Percentiles rank a stretch among this genome's conserved stretches.
Evolutionary conservation across 163 green algal species (phyloP).

Genomic region (Prototheca wickerhamii): DNA sequence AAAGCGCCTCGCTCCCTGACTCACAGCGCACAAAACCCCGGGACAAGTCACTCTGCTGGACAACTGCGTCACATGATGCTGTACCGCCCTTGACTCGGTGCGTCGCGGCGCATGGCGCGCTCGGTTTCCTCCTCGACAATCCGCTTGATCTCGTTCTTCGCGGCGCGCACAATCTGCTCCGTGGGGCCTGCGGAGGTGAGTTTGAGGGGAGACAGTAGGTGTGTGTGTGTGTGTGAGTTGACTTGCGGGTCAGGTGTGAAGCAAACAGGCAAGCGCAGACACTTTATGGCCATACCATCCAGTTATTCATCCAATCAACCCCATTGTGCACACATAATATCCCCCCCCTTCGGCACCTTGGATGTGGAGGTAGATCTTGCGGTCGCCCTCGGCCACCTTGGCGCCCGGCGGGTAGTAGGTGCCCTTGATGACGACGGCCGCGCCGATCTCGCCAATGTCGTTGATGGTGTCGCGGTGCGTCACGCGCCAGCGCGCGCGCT

Average conservation of each 20-base stretch:
- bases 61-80: slow-evolving; percentile 29
- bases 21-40: not conserved
- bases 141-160: slow-evolving; percentile 79
- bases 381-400: slow-evolving; percentile 59
- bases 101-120: slow-evolving; percentile 73
- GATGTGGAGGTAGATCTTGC: slow-evolving; percentile 94
- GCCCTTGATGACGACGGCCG: slow-evolving; percentile 79
- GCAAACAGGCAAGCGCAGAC: not conserved
- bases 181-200: slow-evolving; percentile 6
- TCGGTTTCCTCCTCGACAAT: slow-evolving; percentile 80
- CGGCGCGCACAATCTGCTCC: slow-evolving; percentile 55
- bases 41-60: not conserved
- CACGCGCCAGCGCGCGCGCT: slow-evolving; percentile 88
- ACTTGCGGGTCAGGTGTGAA: not conserved
- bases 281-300: not conserved
- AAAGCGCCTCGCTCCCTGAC: no score
- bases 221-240: no score
- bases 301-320: not conserved
- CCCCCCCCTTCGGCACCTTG: slow-evolving; percentile 53
- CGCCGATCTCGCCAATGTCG: slow-evolving; percentile 78
- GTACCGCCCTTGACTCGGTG: slow-evolving; percentile 35
- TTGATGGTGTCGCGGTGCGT: slow-evolving; percentile 85
- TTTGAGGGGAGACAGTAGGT: no score
- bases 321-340: not conserved
- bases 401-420: slow-evolving; percentile 66